Base-by-base conservation (phyloP, 2,329 filamentous ascomycete species). In the Simplicillium sp. region DNA sequence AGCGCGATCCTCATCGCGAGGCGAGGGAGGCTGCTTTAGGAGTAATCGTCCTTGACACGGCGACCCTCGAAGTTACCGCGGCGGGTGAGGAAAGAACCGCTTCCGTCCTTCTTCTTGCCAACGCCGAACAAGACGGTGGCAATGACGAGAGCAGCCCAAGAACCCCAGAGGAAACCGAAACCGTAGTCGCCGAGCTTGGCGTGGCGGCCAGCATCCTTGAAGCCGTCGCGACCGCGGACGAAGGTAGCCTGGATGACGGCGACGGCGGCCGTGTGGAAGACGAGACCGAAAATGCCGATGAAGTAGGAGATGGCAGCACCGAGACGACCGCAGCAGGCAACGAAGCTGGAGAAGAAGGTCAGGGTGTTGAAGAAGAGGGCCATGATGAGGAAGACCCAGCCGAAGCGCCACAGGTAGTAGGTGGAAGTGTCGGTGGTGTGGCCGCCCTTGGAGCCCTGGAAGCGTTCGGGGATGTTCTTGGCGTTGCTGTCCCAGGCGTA, bases 331-430 rank as follows among this genome's bases (percentile, higher is more conserved):
- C 71, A 85, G 55, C 83, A 79, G 13, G 84, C 82, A 13, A 88
- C 62, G 46, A 87, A 70, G 48, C 80, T 76, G 11, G 72, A 64
- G 60, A 87, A 74, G 56, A 89, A 78, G 46, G 82, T 77, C 18
- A 78, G 42, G 37, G 76, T 71, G 47, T 77, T 76, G 60, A 94
- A 92, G 70, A 95, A 80, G 31, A 96, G 75, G 14, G 80, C 78
- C 49, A 97, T 82, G 42, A 97, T 68, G 67, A 85, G 85, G 63
- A 95, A 92, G 31, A 89, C 87, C 76, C 90, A 97, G 61, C 87
- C 84, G 68, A 96, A 95, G 33, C 90, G 79, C 67, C 87, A 94
- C 57, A 92, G 73, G 64, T 88, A 87, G 67, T 75, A 97, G 70
- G 81, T 94, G 48, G 66, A 64, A 16, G 47, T 58, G 46, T 70